A percentile compares a stretch with the other conserved stretches of the same genome.
Evolutionary conservation across 192 early-diverging fungal genomes (phyloP).

Genomic region (Gigaspora rosea): DNA sequence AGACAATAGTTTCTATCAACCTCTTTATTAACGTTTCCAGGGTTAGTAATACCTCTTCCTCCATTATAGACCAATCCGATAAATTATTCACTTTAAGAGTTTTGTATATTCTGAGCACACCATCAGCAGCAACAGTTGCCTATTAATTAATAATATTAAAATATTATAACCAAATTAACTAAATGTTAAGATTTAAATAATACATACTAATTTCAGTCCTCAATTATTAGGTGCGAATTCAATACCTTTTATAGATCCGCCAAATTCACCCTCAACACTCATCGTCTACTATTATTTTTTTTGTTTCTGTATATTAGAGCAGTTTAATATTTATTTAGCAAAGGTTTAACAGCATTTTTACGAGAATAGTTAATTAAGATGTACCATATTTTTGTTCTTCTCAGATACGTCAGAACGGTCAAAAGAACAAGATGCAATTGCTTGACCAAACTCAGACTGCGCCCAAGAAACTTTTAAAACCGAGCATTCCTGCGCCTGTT

Average conservation of each 20-base stretch:
- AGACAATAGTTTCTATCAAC: slow-evolving; percentile 80
- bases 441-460: slow-evolving; percentile 94
- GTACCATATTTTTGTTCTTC: slow-evolving; percentile 78
- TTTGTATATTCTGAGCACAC: slow-evolving; percentile 84
- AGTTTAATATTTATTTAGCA: neutral
- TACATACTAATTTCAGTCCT: slow-evolving; percentile 71
- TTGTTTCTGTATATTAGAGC: slow-evolving; percentile 40
- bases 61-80: too few species aligned
- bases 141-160: slow-evolving; percentile 29
- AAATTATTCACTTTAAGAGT: slow-evolving; percentile 75
- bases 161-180: slow-evolving; percentile 10
- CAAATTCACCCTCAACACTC: slow-evolving; percentile 62
- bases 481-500: slow-evolving; percentile 83
- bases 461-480: slow-evolving; percentile 88
- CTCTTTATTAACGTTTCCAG: slow-evolving; percentile 54
- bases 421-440: slow-evolving; percentile 89
- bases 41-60: too few species aligned
- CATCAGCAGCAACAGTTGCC: slow-evolving; percentile 83
- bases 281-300: too few species aligned
- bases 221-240: slow-evolving; percentile 86
- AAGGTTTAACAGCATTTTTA: neutral
- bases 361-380: neutral
- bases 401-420: slow-evolving; percentile 89
- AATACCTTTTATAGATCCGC: slow-evolving; percentile 80
- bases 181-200: neutral